phyloP scores from a whole-genome alignment of 768 basidiomycete species.

The Lyophyllum atratum region DNA sequence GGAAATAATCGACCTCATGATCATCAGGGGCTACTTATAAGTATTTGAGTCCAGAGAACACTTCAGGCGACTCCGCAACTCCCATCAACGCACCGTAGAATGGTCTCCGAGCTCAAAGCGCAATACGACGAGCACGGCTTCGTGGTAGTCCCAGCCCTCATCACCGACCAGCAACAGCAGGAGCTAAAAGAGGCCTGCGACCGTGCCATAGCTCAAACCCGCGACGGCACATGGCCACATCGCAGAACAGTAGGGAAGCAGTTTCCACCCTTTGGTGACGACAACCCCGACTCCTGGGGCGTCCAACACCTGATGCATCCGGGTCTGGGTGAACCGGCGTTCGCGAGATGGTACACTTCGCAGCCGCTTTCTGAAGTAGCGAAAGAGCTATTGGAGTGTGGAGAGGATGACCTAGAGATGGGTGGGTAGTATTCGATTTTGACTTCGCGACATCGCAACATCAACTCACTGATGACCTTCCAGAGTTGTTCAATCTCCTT shows the following conservation, averaged over 20 bases:
- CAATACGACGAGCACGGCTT: slow-evolving; percentile 66
- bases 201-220: slow-evolving; percentile 51
- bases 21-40: no score
- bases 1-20: no score
- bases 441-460: background rate
- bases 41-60: background rate
- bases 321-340: slow-evolving; percentile 56
- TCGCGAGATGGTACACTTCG: slow-evolving; percentile 71
- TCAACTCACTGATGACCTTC: background rate
- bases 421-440: slow-evolving; percentile 43
- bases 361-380: slow-evolving; percentile 44
- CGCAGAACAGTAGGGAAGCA: slow-evolving; percentile 76
- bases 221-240: slow-evolving; percentile 62
- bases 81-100: background rate
- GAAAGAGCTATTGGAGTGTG: slow-evolving; percentile 53
- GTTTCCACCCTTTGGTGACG: slow-evolving; percentile 70
- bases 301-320: slow-evolving; percentile 86
- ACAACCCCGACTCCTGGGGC: slow-evolving; percentile 73
- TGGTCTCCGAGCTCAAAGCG: slow-evolving; percentile 37
- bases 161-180: slow-evolving; percentile 39
- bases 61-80: background rate
- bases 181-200: slow-evolving; percentile 53
- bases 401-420: slow-evolving; percentile 67
- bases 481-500: slow-evolving; percentile 76
- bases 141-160: slow-evolving; percentile 60